Base-by-base conservation (phyloP, 225 moss, liverwort and hornwort species). In the Takakia lepidozioides region DNA sequence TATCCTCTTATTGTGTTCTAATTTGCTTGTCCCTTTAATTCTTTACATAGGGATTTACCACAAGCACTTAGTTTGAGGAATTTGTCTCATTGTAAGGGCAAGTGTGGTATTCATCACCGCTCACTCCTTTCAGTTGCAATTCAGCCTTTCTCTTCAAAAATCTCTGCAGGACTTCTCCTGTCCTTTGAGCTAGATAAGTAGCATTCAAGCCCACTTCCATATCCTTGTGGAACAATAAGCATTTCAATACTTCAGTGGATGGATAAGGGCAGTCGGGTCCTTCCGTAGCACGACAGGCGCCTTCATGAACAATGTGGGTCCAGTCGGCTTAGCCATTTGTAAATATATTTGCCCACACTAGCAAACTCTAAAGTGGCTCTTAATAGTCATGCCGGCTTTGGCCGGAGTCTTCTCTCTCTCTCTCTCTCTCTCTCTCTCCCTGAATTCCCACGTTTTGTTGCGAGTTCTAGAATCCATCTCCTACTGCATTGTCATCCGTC, bases 191-290 rank as follows among this genome's bases (percentile, higher is more conserved):
- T 37, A 98, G 38, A 24, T 85, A 59, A 0, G 85, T 78, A 3
- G 66, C 78, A 42, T 98, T 83, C 8, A 73, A 59, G 10, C 83
- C 81, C 0, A 91, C 80, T 41, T 67, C 29, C 0, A 62, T 37
- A 25, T 91, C 87, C 50, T 98, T 98, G 57, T 81, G 73, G 27
- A 91, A 83, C 0, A 76, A 15, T 0, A 98, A 52, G 27, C 98
- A 98, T 10, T 48, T 13, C 13, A 85, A 65, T 5, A 64, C 71
- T 38, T 87, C 60, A 0, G 64, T 43, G 0, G 54, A 7, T 0
- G 80, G 61, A 1, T 65, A 72, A 0, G 87, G 87, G 5, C 98
- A 98, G n/a, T 91, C 52, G 0, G 87, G 91, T 4, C 98, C 98
- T 1, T 66, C 25, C 0, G 72, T 38, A 19, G 91, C 91, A 3